Base-by-base conservation (phyloP, 2,329 filamentous ascomycete genomes). In the Cercospora zeae-maydis region DNA sequence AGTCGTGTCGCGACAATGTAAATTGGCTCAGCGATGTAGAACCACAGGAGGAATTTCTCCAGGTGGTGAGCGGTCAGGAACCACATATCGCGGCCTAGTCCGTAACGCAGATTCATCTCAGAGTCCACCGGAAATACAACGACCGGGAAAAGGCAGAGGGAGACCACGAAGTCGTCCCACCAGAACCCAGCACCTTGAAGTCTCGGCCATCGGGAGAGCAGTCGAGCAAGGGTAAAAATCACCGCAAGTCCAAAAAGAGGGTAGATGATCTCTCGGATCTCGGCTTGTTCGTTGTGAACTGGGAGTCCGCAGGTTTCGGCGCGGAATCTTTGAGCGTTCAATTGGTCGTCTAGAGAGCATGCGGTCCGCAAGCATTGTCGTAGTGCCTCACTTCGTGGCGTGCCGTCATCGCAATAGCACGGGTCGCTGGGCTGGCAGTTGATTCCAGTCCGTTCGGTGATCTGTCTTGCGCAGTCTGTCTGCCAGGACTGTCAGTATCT, bases 11-110 rank as follows among this genome's bases (percentile, higher is more conserved):
- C 62, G 13, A 54, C 21, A 21, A 55, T 62, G 33, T 66, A 64
- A 5, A 66, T 30, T 3, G 49, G 49, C 27, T 59, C 56, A 14
- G 31, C 52, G n/a, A 64, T 55, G 59, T 66, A 66, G 52, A 62
- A 64, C 64, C 64, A 66, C n/a, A 56, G 31, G 2, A 59, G 14
- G 33, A 66, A 63, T 19, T 58, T 24, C 42, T 42, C 34, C 4
- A 63, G 34, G 6, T 60, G 39, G 8, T 62, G 14, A 7, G 39
- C 52, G 8, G 19, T 54, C 6, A 66, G 37, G 11, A 36, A 57
- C 59, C 62, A 66, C 30, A 64, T 62, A 24, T 64, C 62, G 10
- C 34, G 49, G n/a, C 62, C 64, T 33, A 49, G 36, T 3, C 64
- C 64, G 19, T 60, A 59, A 16, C 64, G 33, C 3, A 64, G 54